Conservation (phyloP, 2,329 filamentous ascomycete genomes). For the Epichloe bromicola region DNA sequence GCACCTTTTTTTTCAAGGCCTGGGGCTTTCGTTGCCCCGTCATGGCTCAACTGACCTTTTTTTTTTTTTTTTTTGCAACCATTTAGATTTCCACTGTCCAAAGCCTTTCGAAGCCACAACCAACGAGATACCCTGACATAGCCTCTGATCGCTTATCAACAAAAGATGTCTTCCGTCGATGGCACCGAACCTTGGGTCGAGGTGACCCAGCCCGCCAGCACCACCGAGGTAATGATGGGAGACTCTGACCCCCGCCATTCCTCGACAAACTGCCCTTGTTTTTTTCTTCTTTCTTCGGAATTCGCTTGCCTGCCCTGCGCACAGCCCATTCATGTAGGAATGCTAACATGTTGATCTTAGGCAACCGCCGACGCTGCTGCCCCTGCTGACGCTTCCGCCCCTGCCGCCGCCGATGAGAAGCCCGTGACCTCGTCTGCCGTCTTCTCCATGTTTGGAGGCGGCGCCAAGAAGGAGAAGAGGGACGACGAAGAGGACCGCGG, state of each 20-base stretch:
- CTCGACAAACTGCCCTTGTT: neutral
- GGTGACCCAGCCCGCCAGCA: slow-evolving; percentile 23
- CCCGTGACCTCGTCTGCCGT: slow-evolving; percentile 50
- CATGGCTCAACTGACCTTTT: neutral
- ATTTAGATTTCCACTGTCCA: neutral
- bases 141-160: neutral
- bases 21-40: neutral
- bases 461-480: slow-evolving; percentile 94
- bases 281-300: neutral
- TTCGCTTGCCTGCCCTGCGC: neutral
- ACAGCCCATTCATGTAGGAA: neutral
- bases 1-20: neutral
- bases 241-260: neutral
- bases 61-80: neutral
- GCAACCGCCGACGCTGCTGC: slow-evolving; percentile 5
- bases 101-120: neutral
- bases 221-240: slow-evolving; percentile 14
- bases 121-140: neutral
- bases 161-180: slow-evolving; percentile 37
- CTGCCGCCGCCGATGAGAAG: slow-evolving; percentile 10
- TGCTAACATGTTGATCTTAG: neutral
- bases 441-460: slow-evolving; percentile 98
- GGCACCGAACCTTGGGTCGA: slow-evolving; percentile 42
- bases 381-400: slow-evolving; percentile 9
- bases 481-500: slow-evolving; percentile 62